phyloP scores from a whole-genome alignment of 2,329 filamentous ascomycete genomes.

The Tothia fuscella region DNA sequence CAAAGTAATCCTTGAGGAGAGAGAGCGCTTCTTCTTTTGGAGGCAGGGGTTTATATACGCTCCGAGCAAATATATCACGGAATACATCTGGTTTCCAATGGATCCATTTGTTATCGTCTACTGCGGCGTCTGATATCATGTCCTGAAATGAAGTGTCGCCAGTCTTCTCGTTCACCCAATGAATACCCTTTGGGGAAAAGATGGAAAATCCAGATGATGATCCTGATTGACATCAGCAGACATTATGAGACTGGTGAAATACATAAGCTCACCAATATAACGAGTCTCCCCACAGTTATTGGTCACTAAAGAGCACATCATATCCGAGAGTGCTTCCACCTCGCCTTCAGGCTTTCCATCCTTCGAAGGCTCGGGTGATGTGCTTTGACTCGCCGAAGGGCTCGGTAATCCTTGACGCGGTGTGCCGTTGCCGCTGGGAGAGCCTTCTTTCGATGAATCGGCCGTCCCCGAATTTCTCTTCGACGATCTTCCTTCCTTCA shows the following conservation, averaged over 20 bases:
- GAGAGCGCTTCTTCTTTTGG: conserved; percentile 79
- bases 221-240: conserved; percentile 40
- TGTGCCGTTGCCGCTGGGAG: neutral
- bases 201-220: conserved; percentile 98
- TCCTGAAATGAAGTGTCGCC: conserved; percentile 90
- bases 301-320: conserved; percentile 97
- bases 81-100: conserved; percentile 99
- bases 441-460: conserved; percentile 1
- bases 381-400: conserved; percentile 20
- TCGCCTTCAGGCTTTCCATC: conserved; percentile 47
- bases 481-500: neutral
- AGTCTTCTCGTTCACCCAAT: conserved; percentile 97
- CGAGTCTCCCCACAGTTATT: conserved; percentile 90
- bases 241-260: neutral
- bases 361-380: conserved; percentile 31
- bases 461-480: neutral
- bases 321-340: conserved; percentile 81
- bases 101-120: conserved; percentile 90
- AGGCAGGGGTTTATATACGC: conserved; percentile 72
- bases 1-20: conserved; percentile 85
- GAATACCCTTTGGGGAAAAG: conserved; percentile 93
- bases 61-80: conserved; percentile 76
- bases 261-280: conserved; percentile 63
- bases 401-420: neutral
- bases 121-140: conserved; percentile 79